Evolutionary conservation across 2,329 filamentous ascomycete genomes (phyloP).

Genomic region (Pestalotiopsis sp.): DNA sequence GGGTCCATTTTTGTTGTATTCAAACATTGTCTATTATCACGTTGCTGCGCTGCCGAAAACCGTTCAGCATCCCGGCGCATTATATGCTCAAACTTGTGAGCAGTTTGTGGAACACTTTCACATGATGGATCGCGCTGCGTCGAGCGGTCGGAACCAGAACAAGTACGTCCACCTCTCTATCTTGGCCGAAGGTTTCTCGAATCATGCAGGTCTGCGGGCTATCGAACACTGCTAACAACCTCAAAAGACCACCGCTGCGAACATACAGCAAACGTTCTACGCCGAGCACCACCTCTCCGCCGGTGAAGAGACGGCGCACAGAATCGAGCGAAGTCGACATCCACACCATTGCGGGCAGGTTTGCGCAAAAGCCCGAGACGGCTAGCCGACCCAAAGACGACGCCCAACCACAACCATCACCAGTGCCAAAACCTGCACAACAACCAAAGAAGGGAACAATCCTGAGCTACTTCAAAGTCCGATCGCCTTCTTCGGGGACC

Average conservation of each 20-base stretch:
- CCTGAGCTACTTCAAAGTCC: conserved; percentile 31
- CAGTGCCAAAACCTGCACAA: conserved; percentile 14
- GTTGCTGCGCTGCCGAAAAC: not conserved
- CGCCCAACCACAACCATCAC: not conserved
- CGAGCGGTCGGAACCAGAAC: not conserved
- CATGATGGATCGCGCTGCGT: not conserved
- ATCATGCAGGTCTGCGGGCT: not conserved
- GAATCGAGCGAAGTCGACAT: conserved; percentile 4
- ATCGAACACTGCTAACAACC: not conserved
- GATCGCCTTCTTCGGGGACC: conserved; percentile 20
- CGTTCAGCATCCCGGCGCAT: not conserved
- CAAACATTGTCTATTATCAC: not conserved
- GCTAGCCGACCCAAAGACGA: not conserved
- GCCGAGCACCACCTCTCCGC: conserved; percentile 24
- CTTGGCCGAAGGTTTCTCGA: not conserved
- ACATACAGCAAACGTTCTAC: conserved; percentile 38
- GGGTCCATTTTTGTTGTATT: not conserved
- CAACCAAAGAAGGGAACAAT: conserved; percentile 29
- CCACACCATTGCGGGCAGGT: not conserved
- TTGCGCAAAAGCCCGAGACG: not conserved
- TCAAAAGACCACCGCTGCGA: conserved; percentile 24
- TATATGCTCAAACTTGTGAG: not conserved
- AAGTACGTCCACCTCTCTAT: not conserved
- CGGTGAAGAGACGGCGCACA: conserved; percentile 26
- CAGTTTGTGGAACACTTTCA: not conserved